Conservation (phyloP, 1,284 basidiomycete genomes). For the Pascua sp. region DNA sequence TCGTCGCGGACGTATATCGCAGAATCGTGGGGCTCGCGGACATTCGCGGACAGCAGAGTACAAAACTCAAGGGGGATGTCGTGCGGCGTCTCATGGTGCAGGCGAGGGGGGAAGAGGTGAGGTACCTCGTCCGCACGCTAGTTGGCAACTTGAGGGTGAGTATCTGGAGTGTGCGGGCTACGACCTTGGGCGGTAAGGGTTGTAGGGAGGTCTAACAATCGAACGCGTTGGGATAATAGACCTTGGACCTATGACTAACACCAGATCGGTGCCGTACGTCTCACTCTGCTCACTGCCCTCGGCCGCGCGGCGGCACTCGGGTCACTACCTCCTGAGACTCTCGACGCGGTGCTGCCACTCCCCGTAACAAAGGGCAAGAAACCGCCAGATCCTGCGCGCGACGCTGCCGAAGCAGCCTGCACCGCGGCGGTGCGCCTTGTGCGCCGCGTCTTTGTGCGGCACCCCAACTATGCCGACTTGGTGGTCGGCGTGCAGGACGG, state of each 20-base stretch:
- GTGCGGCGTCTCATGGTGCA: conserved; percentile 79
- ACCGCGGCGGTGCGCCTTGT: conserved; percentile 62
- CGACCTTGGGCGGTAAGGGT: no score
- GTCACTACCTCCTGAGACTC: conserved; percentile 37
- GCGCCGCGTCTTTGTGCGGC: conserved; percentile 74
- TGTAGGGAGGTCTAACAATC: neutral
- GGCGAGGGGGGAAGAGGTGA: conserved; percentile 78
- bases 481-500: conserved; percentile 65
- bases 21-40: conserved; percentile 63
- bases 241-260: neutral
- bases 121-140: conserved; percentile 78
- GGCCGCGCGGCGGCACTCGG: conserved; percentile 74
- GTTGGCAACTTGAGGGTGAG: conserved; percentile 73
- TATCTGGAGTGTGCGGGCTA: neutral
- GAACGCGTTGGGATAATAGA: neutral
- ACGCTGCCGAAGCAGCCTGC: conserved; percentile 55
- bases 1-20: conserved; percentile 63
- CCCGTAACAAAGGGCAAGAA: conserved; percentile 37
- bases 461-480: conserved; percentile 83
- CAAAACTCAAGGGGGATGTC: conserved; percentile 70
- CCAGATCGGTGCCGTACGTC: conserved; percentile 80
- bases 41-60: conserved; percentile 69
- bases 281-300: conserved; percentile 74
- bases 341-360: conserved; percentile 50
- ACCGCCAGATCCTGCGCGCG: conserved; percentile 51